Evolutionary conservation across 2,329 filamentous ascomycete genomes (phyloP).

Genomic region (Atkinsonella hypoxylon): DNA sequence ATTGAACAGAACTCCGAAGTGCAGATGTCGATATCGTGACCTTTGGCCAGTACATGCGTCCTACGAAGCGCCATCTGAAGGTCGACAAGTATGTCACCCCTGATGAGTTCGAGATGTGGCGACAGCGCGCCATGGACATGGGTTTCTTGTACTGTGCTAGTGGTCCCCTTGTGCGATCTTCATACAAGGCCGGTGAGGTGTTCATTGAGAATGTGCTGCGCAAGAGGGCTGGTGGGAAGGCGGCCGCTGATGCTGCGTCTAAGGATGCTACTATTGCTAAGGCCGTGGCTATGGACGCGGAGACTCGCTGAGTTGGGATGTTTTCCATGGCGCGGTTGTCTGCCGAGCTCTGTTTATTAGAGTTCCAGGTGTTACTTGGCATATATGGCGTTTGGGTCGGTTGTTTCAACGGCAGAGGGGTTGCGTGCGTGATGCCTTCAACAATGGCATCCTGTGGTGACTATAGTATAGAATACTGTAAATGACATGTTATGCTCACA

Average conservation of each 20-base stretch:
- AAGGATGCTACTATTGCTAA: constrained; percentile 21
- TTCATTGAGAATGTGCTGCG: constrained; percentile 98
- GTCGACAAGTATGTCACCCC: constrained; percentile 93
- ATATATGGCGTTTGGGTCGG: constrained; percentile 8
- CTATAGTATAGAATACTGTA: no score
- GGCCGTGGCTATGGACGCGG: constrained; percentile 26
- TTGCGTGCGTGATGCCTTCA: constrained; percentile 16
- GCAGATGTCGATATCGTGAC: constrained; percentile 87
- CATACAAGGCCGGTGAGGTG: constrained; percentile 94
- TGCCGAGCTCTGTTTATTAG: constrained; percentile 8
- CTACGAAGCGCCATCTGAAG: constrained; percentile 94
- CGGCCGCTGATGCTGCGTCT: constrained; percentile 16
- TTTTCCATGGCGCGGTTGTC: background rate
- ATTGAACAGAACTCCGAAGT: constrained; percentile 55
- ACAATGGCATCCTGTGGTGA: constrained; percentile 11
- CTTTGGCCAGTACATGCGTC: constrained; percentile 99
- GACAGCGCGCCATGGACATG: constrained; percentile 78
- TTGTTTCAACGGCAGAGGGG: constrained; percentile 17
- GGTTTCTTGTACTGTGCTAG: constrained; percentile 95
- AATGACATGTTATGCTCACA: background rate
- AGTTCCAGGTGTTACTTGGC: background rate
- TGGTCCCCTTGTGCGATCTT: constrained; percentile 83
- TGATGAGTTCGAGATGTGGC: constrained; percentile 83
- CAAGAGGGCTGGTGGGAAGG: constrained; percentile 51
- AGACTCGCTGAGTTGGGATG: constrained; percentile 9